Base-by-base conservation (phyloP, 2,329 filamentous ascomycete genomes). In the Rhexocercosporidium sp. region DNA sequence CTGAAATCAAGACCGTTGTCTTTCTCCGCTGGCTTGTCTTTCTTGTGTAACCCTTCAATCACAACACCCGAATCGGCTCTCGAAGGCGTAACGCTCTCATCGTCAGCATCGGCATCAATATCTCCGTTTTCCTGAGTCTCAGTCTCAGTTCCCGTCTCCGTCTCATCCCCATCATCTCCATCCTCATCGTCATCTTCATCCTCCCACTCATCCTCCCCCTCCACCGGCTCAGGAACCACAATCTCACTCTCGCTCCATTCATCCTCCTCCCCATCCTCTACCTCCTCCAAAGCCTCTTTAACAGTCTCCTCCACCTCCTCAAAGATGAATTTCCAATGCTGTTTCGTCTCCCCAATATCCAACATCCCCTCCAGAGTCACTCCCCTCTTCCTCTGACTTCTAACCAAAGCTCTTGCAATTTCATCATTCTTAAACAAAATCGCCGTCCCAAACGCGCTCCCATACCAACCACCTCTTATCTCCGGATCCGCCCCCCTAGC, bases 181-280 rank as follows among this genome's bases (percentile, higher is more conserved):
- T 37, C 16, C 8, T 25, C 54, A 41, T 25, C 34, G 9, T 31
- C 56, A 18, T 16, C 49, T 3, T 29, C 49, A 18, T 29, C 16
- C 27, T 46, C 57, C 57, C 18, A 27, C 34, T 59, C 25, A 27
- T 59, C 39, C 20, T 59, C 39, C 1, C 16, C 37, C n/a, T 57
- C 31, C 31, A 8, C 34, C 18, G 27, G 18, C 18, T 39, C 31
- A 39, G 31, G 31, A 18, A 60, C 57, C 22, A 60, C 7, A 47
- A 60, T 60, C 7, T 60, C 57, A 47, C 39, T 57, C n/a, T 57
- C 54, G 27, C 31, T 57, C 31, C 54, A 57, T 20, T 22, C 31
- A 34, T 57, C 20, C 3, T 39, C 3, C 8, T 41, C 53, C 14
- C 41, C 3, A 20, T 57, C 54, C 20, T 14, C 47, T 29, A 41